A percentile compares a stretch with the other conserved stretches of the same genome.
Evolutionary conservation across 495 filamentous ascomycete species (phyloP).

Genomic region (Astrothelium subdiscretum): DNA sequence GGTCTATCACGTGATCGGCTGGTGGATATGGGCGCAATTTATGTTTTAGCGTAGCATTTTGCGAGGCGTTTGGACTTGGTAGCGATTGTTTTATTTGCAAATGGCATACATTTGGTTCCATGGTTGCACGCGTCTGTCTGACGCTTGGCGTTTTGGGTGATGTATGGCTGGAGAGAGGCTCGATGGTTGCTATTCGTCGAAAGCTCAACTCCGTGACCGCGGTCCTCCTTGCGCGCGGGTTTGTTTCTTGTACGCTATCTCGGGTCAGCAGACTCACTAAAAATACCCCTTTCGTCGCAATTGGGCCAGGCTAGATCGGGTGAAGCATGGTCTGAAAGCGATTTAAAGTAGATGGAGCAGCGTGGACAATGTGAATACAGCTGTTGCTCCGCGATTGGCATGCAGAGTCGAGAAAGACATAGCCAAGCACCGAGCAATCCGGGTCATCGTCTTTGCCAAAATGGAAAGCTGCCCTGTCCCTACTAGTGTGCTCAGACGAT

Average conservation of each 20-base stretch:
- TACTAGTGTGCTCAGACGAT: background rate
- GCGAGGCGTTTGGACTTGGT: background rate
- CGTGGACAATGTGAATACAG: background rate
- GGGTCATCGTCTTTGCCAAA: no score
- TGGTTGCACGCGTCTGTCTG: background rate
- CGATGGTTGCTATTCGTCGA: background rate
- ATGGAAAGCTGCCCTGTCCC: background rate
- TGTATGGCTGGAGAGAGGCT: background rate
- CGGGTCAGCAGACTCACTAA: background rate
- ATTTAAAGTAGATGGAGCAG: background rate
- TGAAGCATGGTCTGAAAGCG: background rate
- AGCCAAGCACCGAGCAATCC: no score
- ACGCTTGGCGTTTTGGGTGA: slow-evolving; percentile 1
- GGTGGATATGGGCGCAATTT: no score
- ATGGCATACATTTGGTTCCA: background rate
- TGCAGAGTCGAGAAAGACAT: no score
- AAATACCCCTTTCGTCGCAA: background rate
- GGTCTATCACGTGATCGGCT: background rate
- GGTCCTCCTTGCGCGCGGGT: slow-evolving; percentile 1
- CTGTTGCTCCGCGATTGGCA: background rate
- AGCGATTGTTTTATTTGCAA: background rate
- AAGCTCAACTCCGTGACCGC: background rate
- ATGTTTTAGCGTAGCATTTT: no score
- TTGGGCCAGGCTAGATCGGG: background rate
- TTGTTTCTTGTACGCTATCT: background rate